Base-by-base conservation (phyloP, 306 rosid species). In the Quercus gilva region DNA sequence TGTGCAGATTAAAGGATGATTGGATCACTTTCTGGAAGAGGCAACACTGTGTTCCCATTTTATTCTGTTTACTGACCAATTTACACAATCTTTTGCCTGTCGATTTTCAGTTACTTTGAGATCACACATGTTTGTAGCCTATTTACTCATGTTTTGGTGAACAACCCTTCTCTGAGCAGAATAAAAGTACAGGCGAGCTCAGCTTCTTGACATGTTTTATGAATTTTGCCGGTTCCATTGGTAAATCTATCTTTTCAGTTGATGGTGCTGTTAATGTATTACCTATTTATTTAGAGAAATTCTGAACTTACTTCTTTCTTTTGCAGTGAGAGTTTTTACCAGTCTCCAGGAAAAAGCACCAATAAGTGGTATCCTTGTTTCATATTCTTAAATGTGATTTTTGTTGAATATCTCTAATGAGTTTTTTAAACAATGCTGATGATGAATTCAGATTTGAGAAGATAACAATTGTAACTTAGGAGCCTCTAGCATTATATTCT, bases 131-230 rank as follows among this genome's bases (percentile, higher is more conserved):
- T 77, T 71, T 78, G 69, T 79, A 76, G 79, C 45, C 74, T 78
- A 26, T 78, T 75, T 58, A 80, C 59, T 71, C 37, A 52, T 76
- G 52, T 75, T 71, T 29, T 81, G 59, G 75, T 82, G 76, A 78
- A 25, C 29, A 51, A 55, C 63, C 80, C 23, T 86, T 78, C 77
- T 76, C 67, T 84, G 78, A 55, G 78, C 97, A 93, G 99, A 96
- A 84, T 79, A 96, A 90, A 85, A 93, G 97, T 78, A 93, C 99
- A 2, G 99, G 98, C 79, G 92, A 96, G 87, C 99, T 96, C 79
- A 96, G 99, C 93, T 93, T 93, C 90, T 71, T 96, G 83, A 96
- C 99, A n/a, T 84, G 85, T 83, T 85, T 90, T 21, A 95, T 93
- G 98, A 95, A 93, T 81, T 90, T 87, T 86, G 98, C 85, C 56